Evolutionary conservation across 1,284 basidiomycete species (phyloP), one percentile per base, ranked within the genome.

Genomic region (Taiwanofungus camphoratus): DNA sequence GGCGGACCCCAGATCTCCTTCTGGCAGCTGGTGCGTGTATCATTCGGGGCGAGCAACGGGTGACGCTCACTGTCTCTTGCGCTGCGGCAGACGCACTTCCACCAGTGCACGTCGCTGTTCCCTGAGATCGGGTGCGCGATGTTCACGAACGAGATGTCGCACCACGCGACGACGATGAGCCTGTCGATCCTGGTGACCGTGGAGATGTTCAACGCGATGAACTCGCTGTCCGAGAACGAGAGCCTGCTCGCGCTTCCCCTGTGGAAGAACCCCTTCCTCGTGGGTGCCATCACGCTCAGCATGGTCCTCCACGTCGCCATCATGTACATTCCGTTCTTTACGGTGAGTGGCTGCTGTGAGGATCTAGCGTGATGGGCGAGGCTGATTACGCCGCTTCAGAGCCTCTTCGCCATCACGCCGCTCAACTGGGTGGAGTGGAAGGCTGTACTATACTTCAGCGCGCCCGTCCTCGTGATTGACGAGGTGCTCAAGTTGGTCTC

Each of bases 151-250:
- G 76, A 77, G 49, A 83, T 90, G 75, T 70, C 90, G 9, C 81
- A 82, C 56, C 79, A 77, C n/a, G 93, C 92, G 8, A 93, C 94
- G 42, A 99, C 96, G 18, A 92, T 98, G 73, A 93, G 90, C 52
- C 71, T 99, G 31, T 95, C 92, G 19, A 95, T 96, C 56, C 75
- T 96, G 42, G 93, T 96, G 40, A 87, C 83, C 9, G 77, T 99
- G 43, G 96, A 99, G 69, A 99, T 99, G 96, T 93, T 97, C 71
- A 99, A 99, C 69, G 95, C 95, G 16, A 92, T 96, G 82, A 98
- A 98, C 67, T 97, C 94, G 42, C 74, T 99, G 27, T 93, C 89
- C n/a, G 96, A 99, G 69, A 96, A 96, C 63, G 95, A 98, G 70
- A 92, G 87, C 51, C 66, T 99, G 51, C 67, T 99, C 38, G 77